Evolutionary conservation across 768 basidiomycete species (phyloP), one percentile per base, ranked within the genome.

Genomic region (Candolleomyces efflorescens): DNA sequence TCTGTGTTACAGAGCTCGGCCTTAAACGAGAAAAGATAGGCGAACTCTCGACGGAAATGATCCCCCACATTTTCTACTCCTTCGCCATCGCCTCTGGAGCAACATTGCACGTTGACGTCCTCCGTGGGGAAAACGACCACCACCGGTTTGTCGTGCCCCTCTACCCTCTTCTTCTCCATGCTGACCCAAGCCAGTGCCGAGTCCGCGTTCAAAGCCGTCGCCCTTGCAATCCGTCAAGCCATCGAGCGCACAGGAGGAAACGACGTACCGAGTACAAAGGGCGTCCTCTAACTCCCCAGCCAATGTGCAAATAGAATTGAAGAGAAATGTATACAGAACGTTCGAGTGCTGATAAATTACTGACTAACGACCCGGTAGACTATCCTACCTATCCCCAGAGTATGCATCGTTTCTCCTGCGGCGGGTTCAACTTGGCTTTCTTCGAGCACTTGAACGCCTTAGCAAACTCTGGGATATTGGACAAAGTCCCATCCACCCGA

Each of bases 181-280:
- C 24, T 52, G n/a, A 41, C 41, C 43, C 32, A 32, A 32, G 2
- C 11, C 65, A 98, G 97, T 54, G 87, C 95, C 12, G 97, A 99
- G 73, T 94, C 95, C 3, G 94, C 96, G 3, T 99, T 99, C 84
- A 99, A 99, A 74, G 96, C 97, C 1, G 74, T 98, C 18, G 97
- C 97, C 0, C 78, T 99, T 37, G 97, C 96, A 9, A 94, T 99
- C 63, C 85, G 89, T 55, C 86, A 98, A 71, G 97, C 97, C n/a
- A 90, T 97, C 61, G 85, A 92, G 69, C 80, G 79, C 55, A 98
- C 95, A 1, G 94, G 94, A 4, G 84, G 91, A 4, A 81, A 85
- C 62, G 97, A 99, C 58, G 86, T 98, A 27, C 96, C 96, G 0
- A 94, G 92, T 67, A 98, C 97, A 3, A 99, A 99, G 73, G 97